A percentile compares a stretch with the other conserved stretches of the same genome.
Conservation (phyloP, 495 filamentous ascomycete genomes). For the Alectoria sarmentosa region DNA sequence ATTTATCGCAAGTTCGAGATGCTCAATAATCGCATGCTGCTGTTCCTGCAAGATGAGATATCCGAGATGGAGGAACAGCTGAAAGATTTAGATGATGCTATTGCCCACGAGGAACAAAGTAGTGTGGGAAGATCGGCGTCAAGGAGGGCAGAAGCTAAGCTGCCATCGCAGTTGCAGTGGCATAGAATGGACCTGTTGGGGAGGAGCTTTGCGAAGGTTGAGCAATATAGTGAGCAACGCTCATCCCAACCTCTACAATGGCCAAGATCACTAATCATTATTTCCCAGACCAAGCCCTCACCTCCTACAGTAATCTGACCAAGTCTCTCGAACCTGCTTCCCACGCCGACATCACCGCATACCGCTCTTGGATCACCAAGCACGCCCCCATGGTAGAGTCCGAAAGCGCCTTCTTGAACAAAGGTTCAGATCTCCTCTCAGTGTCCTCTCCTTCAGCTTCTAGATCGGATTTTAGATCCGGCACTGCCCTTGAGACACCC, state of each 20-base stretch:
- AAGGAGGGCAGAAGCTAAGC: slow-evolving; percentile 57
- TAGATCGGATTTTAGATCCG: slow-evolving; percentile 4
- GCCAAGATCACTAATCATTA: slow-evolving; percentile 8
- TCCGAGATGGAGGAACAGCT: slow-evolving; percentile 71
- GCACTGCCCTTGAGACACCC: slow-evolving; percentile 31
- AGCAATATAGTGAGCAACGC: slow-evolving; percentile 68
- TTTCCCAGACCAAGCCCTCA: slow-evolving; percentile 56
- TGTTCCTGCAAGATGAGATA: slow-evolving; percentile 84
- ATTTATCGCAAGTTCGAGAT: slow-evolving; percentile 82
- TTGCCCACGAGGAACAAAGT: slow-evolving; percentile 42
- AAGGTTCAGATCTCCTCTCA: slow-evolving; percentile 57
- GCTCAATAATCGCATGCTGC: slow-evolving; percentile 75
- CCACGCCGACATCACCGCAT: slow-evolving; percentile 51
- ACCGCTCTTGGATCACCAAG: slow-evolving; percentile 57
- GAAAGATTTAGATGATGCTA: slow-evolving; percentile 55
- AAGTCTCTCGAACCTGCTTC: slow-evolving; percentile 49
- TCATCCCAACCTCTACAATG: background rate
- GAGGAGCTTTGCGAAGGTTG: slow-evolving; percentile 64
- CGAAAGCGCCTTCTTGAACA: slow-evolving; percentile 65
- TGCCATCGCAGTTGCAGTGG: slow-evolving; percentile 63
- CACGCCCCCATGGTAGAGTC: slow-evolving; percentile 53
- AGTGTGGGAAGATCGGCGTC: slow-evolving; percentile 51
- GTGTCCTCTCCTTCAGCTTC: slow-evolving; percentile 31
- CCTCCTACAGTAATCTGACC: slow-evolving; percentile 57
- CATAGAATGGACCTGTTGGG: slow-evolving; percentile 63